Conservation (phyloP, 2,329 filamentous ascomycete genomes). For the Hawksworthiomyces lignivorus region DNA sequence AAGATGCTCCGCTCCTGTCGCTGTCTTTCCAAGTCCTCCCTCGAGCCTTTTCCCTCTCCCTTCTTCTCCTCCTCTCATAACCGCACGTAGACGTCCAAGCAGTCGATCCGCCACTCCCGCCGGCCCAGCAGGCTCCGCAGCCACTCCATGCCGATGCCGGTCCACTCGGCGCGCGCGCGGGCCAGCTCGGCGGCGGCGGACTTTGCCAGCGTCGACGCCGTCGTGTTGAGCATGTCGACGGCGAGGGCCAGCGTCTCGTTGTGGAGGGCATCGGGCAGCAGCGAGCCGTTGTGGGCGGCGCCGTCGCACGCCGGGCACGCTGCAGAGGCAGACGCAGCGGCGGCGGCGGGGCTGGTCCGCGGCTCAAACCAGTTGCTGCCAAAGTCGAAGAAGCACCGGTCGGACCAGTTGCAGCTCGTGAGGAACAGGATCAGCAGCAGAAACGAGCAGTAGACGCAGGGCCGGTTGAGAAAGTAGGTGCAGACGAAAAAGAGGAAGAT, state of each 20-base stretch:
- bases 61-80: too few relatives aligned
- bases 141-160: constrained; percentile 78
- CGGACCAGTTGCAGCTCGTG: constrained; percentile 67
- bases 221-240: constrained; percentile 58
- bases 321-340: constrained; percentile 14
- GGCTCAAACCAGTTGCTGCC: constrained; percentile 88
- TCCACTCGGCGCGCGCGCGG: constrained; percentile 56
- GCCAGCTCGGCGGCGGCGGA: constrained; percentile 57
- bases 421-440: constrained; percentile 79
- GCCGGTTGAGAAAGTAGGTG: constrained; percentile 92
- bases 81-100: constrained; percentile 78
- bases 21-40: too few relatives aligned
- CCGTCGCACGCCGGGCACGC: constrained; percentile 16
- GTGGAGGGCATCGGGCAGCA: constrained; percentile 26
- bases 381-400: constrained; percentile 90
- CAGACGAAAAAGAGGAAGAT: constrained; percentile 85
- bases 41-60: too few relatives aligned
- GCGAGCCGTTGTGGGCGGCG: neutral
- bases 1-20: too few relatives aligned
- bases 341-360: constrained; percentile 38
- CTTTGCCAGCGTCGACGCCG: constrained; percentile 57
- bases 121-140: constrained; percentile 70
- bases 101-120: constrained; percentile 85
- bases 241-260: constrained; percentile 36
- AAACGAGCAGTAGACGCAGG: constrained; percentile 95